Evolutionary conservation across 495 filamentous ascomycete genomes (phyloP), one percentile per base, ranked within the genome.

Genomic region (Aspergillus mulundensis): DNA sequence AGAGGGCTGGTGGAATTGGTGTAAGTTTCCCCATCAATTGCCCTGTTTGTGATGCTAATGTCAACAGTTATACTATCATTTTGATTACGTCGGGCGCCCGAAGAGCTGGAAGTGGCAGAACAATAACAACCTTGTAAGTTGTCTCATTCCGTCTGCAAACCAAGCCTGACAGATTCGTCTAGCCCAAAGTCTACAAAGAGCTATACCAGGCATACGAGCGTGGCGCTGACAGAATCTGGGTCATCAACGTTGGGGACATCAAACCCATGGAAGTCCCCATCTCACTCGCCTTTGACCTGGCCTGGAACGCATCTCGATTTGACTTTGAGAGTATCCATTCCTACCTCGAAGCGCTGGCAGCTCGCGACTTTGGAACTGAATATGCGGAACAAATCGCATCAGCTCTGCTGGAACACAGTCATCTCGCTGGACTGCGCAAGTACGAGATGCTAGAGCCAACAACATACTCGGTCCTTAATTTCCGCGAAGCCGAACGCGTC

Each of bases 401-500:
- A 6, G 12, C 12, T 2, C 32, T 36, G 5, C 32, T 36, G 3
- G 8, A 36, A 15, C 11, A 36, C 32, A 36, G 32, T 14, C 3
- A 36, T 2, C 11, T 36, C 2, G 32, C 12, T 14, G 32, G 32
- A 2, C 32, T 10, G 5, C 32, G 32, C 32, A 36, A 14, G 32
- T 36, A 36, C 11, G 32, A 36, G 12, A 15, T 10, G 32, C 8
- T 36, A 3, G 12, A 10, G 12, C 2, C 32, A 10, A 15, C 32
- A 15, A 36, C 32, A 10, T 36, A 36, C 12, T 36, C 32, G 5
- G 2, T 36, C 11, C 12, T 11, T 10, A 7, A 36, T 10, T 90
- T 89, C 68, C 79, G 84, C 60, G 87, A 91, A 71, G 85, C 84
- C 10, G 86, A 88, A 25, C 74, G 72, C 0, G 71, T 88, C 18